Conservation (phyloP, 2,329 filamentous ascomycete species). For the Cladobotryum protrusum region DNA sequence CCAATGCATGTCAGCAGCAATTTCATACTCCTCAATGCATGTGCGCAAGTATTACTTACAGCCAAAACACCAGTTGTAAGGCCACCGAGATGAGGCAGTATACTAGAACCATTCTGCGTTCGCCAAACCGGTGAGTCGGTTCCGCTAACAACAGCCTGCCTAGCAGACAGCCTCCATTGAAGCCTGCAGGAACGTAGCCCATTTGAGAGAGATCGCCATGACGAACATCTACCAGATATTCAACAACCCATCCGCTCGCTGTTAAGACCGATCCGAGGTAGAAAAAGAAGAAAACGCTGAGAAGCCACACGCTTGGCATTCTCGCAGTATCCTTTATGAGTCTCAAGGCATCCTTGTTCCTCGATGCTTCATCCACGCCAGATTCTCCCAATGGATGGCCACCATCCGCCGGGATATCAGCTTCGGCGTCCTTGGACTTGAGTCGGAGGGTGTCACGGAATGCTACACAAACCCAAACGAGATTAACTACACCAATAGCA, state of each 20-base stretch:
- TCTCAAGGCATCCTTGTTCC: slow-evolving; percentile 29
- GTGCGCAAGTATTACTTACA: slow-evolving; percentile 29
- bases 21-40: background rate
- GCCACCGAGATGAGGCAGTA: slow-evolving; percentile 47
- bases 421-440: slow-evolving; percentile 2
- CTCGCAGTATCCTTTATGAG: slow-evolving; percentile 41
- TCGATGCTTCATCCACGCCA: background rate
- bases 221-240: slow-evolving; percentile 56
- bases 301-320: slow-evolving; percentile 46
- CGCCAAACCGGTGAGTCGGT: slow-evolving; percentile 52
- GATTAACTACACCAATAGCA: slow-evolving; percentile 45
- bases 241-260: slow-evolving; percentile 56
- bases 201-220: slow-evolving; percentile 49
- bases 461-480: slow-evolving; percentile 38
- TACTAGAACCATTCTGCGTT: slow-evolving; percentile 49
- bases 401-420: slow-evolving; percentile 6
- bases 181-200: slow-evolving; percentile 57
- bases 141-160: slow-evolving; percentile 53
- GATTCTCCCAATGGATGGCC: background rate
- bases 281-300: slow-evolving; percentile 60
- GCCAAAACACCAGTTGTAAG: slow-evolving; percentile 55
- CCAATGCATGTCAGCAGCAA: background rate
- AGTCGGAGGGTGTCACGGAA: slow-evolving; percentile 43
- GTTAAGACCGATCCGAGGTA: slow-evolving; percentile 52
- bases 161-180: slow-evolving; percentile 51